Evolutionary conservation across 176 grass and related monocot species (phyloP), one percentile per base, ranked within the genome.

Genomic region (Triticum monococcum): DNA sequence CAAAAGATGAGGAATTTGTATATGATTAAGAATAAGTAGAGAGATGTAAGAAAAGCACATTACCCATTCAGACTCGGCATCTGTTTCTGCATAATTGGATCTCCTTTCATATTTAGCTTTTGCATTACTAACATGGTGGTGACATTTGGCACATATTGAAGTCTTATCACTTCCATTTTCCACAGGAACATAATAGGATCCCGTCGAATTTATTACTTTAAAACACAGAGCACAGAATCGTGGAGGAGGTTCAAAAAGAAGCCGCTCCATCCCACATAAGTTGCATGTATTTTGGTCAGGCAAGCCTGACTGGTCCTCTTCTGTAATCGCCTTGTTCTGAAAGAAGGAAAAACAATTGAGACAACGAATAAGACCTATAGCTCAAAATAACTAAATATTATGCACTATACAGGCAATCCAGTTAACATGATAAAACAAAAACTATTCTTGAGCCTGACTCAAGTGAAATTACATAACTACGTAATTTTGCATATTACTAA

Each of bases 1-100:
- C 33, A 86, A 72, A 70, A 87, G 30, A 89, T 92, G 46, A 92
- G 35, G 33, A 86, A 63, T 41, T 22, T 8, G 54, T 75, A 82
- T 25, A 93, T 20, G 74, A 56, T 65, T 73, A 79, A 63, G 28
- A 65, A 85, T 31, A 43, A 64, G 12, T 56, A 65, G 22, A 79
- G 57, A 86, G 31, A 83, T 12, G 9, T 22, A 85, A 81, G 25
- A 75, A 81, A 78, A 50, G 4, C 71, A 69, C 37, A 75, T 88
- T 93, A 98, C 97, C 92, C 94, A 96, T 92, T 98, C 97, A 41
- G 93, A 12, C n/a, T 95, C 96, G 30, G 96, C 96, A 91, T 98
- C 96, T 82, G 91, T 96, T 86, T 98, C 93, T 67, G 90, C 92
- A 86, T 98, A 98, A 85, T 76, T 92, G 35, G 56, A 72, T 81